Evolutionary conservation across 2,329 filamentous ascomycete genomes (phyloP).

Genomic region (Calycina herbarum): DNA sequence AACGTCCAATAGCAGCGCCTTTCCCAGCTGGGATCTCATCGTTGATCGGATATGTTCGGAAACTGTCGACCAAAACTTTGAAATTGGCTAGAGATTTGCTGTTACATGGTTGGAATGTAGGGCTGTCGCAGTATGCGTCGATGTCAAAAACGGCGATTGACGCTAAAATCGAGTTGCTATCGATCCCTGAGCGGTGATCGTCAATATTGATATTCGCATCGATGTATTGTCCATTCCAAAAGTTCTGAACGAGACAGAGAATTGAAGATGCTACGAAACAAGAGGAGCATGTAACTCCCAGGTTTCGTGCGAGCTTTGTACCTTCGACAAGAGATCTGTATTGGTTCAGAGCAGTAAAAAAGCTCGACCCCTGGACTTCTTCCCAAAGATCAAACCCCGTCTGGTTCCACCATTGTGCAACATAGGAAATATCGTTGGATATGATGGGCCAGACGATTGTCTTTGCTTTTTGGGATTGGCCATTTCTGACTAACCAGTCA

Average conservation of each 20-base stretch:
- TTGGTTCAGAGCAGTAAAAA: conserved; percentile 72
- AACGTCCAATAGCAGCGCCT: conserved; percentile 67
- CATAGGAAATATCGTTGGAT: conserved; percentile 72
- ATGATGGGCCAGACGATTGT: conserved; percentile 71
- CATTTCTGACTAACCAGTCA: conserved; percentile 69
- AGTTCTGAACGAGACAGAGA: conserved; percentile 71
- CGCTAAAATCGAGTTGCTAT: conserved; percentile 68
- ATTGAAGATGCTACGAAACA: conserved; percentile 69
- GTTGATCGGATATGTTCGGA: conserved; percentile 71
- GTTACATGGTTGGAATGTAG: conserved; percentile 67
- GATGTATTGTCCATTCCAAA: conserved; percentile 68
- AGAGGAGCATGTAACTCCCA: conserved; percentile 58
- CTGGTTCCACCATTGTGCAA: conserved; percentile 68
- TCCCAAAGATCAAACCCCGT: conserved; percentile 79
- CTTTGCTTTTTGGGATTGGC: conserved; percentile 43
- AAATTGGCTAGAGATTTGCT: conserved; percentile 68
- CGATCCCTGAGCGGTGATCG: conserved; percentile 64
- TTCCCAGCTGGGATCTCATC: conserved; percentile 56
- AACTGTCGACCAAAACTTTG: conserved; percentile 72
- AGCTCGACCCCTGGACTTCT: conserved; percentile 74
- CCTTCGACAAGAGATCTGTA: conserved; percentile 65
- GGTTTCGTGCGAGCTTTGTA: conserved; percentile 58
- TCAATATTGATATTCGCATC: conserved; percentile 67
- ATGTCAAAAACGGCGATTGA: conserved; percentile 71
- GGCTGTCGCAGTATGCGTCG: conserved; percentile 62